These are phyloP conservation scores for Hypholoma sublateritium DNA, from an alignment of 768 basidiomycete genomes.

Conservation along the genomic window DNA sequence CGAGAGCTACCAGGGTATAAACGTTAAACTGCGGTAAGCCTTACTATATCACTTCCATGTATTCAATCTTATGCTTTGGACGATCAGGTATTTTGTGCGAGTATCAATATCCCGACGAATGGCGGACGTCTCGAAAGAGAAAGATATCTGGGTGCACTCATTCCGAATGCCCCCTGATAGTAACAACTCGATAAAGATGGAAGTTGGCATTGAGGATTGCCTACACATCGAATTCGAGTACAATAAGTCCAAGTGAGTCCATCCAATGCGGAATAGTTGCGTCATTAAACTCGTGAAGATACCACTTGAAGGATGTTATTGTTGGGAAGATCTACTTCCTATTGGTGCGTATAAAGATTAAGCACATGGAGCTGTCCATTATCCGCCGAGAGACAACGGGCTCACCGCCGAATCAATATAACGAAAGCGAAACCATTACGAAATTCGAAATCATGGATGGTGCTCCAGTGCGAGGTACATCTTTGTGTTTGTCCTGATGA, in stretches of 20 bases:
- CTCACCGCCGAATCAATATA: constrained; percentile 97
- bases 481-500: not conserved
- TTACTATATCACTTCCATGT: not conserved
- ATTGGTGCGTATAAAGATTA: constrained; percentile 98
- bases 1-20: constrained; percentile 97
- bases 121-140: constrained; percentile 92
- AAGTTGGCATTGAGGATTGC: constrained; percentile 99
- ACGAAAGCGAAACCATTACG: constrained; percentile 98
- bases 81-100: constrained; percentile 84
- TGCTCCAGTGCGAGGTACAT: constrained; percentile 87
- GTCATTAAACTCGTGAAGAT: constrained; percentile 48
- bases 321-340: constrained; percentile 99
- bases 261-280: constrained; percentile 8
- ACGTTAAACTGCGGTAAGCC: constrained; percentile 90
- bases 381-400: constrained; percentile 98
- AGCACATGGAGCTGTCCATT: constrained; percentile 99
- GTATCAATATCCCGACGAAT: constrained; percentile 89
- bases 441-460: constrained; percentile 99
- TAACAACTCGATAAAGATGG: constrained; percentile 99
- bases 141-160: constrained; percentile 96
- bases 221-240: constrained; percentile 99
- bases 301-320: constrained; percentile 98
- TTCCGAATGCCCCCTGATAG: constrained; percentile 98
- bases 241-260: constrained; percentile 94
- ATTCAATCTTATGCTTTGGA: not conserved